These are phyloP conservation scores for Agaricus blazei DNA, from an alignment of 768 basidiomycete genomes.

Conservation along the genomic window DNA sequence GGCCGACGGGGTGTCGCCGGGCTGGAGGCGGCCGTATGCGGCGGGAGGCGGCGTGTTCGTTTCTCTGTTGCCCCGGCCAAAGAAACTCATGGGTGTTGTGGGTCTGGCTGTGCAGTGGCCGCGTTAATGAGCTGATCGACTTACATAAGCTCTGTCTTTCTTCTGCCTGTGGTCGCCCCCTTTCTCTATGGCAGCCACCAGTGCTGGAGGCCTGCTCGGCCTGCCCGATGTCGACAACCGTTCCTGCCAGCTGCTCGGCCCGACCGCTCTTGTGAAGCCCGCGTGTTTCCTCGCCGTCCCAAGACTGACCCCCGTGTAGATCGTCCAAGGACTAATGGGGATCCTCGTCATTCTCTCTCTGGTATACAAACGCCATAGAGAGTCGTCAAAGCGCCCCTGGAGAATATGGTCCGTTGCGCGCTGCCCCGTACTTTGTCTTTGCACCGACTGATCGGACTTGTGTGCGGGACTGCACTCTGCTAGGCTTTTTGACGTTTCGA, in stretches of 20 bases:
- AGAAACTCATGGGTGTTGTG: constrained; percentile 44
- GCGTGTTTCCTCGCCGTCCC: constrained; percentile 31
- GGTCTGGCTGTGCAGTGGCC: neutral
- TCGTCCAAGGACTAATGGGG: constrained; percentile 88
- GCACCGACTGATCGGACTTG: neutral
- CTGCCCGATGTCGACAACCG: constrained; percentile 40
- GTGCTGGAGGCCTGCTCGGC: constrained; percentile 13
- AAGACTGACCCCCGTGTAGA: constrained; percentile 40
- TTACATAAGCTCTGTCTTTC: neutral
- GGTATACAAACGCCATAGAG: constrained; percentile 84
- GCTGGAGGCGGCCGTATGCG: constrained; percentile 37
- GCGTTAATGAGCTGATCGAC: neutral
- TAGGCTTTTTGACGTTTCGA: constrained; percentile 91
- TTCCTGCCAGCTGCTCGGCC: constrained; percentile 48
- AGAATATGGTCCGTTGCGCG: constrained; percentile 68
- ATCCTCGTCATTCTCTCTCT: constrained; percentile 83
- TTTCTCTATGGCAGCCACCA: neutral
- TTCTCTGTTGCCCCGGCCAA: constrained; percentile 32
- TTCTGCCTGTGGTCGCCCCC: too few species aligned
- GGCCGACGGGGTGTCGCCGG: constrained; percentile 17
- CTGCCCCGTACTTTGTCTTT: neutral
- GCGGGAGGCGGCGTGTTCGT: constrained; percentile 35
- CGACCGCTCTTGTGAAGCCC: constrained; percentile 40
- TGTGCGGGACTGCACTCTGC: constrained; percentile 3
- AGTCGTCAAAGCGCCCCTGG: constrained; percentile 85